phyloP scores from a whole-genome alignment of 306 rosid species.

The Mimosa bimucronata region DNA sequence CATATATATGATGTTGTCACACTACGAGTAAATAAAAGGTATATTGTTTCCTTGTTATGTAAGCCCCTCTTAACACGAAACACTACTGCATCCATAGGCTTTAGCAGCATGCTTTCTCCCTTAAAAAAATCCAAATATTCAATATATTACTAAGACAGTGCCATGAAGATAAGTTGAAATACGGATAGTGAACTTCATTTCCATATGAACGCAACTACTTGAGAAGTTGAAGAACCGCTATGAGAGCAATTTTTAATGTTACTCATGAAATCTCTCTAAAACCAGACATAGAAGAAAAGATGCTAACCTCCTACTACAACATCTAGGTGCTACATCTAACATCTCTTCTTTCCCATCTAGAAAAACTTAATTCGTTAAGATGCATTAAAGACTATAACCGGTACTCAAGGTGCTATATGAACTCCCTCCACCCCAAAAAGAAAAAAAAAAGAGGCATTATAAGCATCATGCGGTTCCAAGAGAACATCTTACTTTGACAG shows the following conservation, averaged over 20 bases:
- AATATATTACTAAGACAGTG: not conserved
- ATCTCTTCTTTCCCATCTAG: not conserved
- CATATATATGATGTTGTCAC: not conserved
- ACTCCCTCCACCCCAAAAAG: not conserved
- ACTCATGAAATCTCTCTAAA: slow-evolving; percentile 9
- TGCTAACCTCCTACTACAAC: not conserved
- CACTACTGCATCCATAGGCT: not conserved
- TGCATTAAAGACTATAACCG: not conserved
- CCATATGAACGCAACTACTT: not conserved
- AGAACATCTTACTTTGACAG: not conserved
- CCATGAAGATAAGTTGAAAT: too few relatives aligned
- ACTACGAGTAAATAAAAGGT: not conserved
- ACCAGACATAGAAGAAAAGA: not conserved
- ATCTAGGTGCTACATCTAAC: not conserved
- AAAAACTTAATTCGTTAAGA: not conserved
- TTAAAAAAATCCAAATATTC: not conserved
- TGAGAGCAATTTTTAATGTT: not conserved
- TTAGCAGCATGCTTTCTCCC: not conserved
- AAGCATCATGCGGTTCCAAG: not conserved
- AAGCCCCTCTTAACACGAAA: not conserved
- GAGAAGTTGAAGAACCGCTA: not conserved
- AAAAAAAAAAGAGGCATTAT: not conserved
- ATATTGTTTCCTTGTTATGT: not conserved
- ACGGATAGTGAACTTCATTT: slow-evolving; percentile 4
- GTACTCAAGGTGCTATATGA: not conserved